Conservation (phyloP, 202 grass and related monocot species). For the Elaeis oleifera region DNA sequence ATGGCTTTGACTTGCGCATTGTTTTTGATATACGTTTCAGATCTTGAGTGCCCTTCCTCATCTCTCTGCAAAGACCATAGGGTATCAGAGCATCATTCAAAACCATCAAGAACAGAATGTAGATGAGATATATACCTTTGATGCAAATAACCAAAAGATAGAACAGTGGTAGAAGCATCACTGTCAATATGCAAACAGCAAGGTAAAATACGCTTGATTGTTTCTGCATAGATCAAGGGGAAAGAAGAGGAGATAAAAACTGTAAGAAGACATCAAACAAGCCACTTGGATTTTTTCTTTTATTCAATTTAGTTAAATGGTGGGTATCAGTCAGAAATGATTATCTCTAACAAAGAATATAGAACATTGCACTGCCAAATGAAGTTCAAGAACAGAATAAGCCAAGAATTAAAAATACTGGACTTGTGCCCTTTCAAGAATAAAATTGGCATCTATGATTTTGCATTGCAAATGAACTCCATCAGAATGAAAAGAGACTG, state of each 20-base stretch:
- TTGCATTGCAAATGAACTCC: too few species aligned
- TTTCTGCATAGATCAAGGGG: constrained; percentile 52
- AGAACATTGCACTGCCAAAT: too few species aligned
- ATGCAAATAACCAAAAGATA: constrained; percentile 90
- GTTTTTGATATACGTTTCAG: constrained; percentile 64
- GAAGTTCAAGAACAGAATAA: too few species aligned
- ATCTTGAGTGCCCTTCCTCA: constrained; percentile 54
- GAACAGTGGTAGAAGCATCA: constrained; percentile 82
- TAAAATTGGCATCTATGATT: too few species aligned
- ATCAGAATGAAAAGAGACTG: too few species aligned
- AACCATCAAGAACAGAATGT: constrained; percentile 13
- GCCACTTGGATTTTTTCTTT: too few species aligned
- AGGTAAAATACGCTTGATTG: constrained; percentile 71
- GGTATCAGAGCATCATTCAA: constrained; percentile 12
- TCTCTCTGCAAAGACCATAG: constrained; percentile 52
- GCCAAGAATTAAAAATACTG: too few species aligned
- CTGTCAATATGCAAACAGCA: constrained; percentile 55
- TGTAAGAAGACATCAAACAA: background rate
- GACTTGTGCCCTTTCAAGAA: too few species aligned
- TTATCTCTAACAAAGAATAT: too few species aligned
- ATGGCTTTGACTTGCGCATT: constrained; percentile 60
- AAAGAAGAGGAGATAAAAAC: background rate
- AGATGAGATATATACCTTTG: constrained; percentile 46
- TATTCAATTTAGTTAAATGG: too few species aligned
- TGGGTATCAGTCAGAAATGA: too few species aligned